Evolutionary conservation across 148 eudicot species (phyloP).

Genomic region (Nepenthes gracilis): DNA sequence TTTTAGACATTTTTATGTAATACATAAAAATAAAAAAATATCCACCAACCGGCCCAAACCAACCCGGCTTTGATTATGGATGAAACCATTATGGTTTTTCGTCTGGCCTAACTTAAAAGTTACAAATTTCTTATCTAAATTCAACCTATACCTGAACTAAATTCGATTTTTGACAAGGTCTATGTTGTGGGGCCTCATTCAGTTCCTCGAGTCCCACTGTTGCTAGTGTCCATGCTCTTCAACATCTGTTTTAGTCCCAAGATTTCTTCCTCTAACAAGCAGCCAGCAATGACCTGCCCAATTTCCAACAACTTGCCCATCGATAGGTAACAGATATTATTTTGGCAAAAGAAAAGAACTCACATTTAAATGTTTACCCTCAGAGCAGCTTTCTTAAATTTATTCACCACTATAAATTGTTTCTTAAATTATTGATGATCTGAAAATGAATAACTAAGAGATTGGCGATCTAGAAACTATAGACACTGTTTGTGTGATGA

Average conservation of each 20-base stretch:
- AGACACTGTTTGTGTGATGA: no score
- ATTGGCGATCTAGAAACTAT: constrained; percentile 1
- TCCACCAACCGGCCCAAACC: no score
- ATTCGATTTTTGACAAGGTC: no score
- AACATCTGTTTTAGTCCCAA: constrained; percentile 32
- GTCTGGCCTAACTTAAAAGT: no score
- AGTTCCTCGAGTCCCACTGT: constrained; percentile 26
- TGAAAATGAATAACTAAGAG: constrained; percentile 3
- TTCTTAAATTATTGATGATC: constrained; percentile 92
- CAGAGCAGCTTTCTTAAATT: constrained; percentile 62
- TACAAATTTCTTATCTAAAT: no score
- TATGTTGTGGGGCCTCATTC: constrained; percentile 14
- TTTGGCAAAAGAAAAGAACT: neutral
- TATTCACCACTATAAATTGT: constrained; percentile 58
- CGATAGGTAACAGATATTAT: neutral
- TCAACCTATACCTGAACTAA: no score
- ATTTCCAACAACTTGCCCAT: neutral
- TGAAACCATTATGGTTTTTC: no score
- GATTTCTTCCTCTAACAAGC: constrained; percentile 28
- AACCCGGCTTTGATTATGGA: no score
- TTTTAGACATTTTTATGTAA: no score
- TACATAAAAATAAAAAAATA: no score
- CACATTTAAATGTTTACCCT: constrained; percentile 16
- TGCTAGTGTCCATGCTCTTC: constrained; percentile 31
- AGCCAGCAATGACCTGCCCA: constrained; percentile 59